Percentiles rank a stretch among this genome's conserved stretches.
phyloP scores from a whole-genome alignment of 768 basidiomycete species.

The Phylloporus sp. region DNA sequence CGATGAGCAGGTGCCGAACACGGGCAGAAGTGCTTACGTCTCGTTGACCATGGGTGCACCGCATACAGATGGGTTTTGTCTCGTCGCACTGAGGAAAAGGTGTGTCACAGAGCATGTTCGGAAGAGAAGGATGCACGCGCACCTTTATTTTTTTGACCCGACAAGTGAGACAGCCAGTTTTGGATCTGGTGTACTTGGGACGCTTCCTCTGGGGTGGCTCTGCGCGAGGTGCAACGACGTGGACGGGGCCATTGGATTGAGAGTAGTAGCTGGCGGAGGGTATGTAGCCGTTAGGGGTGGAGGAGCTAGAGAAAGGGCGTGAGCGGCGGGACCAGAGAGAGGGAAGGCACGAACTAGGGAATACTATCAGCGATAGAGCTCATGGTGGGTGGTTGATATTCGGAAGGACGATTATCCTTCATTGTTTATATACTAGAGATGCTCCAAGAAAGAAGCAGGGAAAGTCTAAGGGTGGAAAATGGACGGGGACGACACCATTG shows the following conservation, averaged over 20 bases:
- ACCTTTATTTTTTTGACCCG: conserved; percentile 95
- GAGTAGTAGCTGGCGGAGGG: conserved; percentile 41
- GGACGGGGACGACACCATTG: conserved; percentile 38
- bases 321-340: conserved; percentile 9
- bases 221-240: conserved; percentile 46
- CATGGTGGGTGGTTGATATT: conserved; percentile 36
- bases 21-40: conserved; percentile 47
- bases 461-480: conserved; percentile 37
- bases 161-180: conserved; percentile 93
- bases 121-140: conserved; percentile 18
- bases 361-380: conserved; percentile 49
- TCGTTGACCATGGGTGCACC: conserved; percentile 81
- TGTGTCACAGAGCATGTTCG: conserved; percentile 1
- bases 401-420: conserved; percentile 35
- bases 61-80: conserved; percentile 80
- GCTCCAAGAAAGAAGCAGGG: conserved; percentile 27
- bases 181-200: conserved; percentile 91
- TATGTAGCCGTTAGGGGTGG: conserved; percentile 40
- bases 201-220: conserved; percentile 67
- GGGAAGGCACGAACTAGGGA: conserved; percentile 46
- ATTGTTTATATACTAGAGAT: conserved; percentile 48
- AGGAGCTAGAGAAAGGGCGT: conserved; percentile 29
- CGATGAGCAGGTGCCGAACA: conserved; percentile 12
- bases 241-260: conserved; percentile 35
- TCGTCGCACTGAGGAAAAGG: conserved; percentile 72